Base-by-base conservation (phyloP, 805 yeast genomes). In the Ogataea kodamae region DNA sequence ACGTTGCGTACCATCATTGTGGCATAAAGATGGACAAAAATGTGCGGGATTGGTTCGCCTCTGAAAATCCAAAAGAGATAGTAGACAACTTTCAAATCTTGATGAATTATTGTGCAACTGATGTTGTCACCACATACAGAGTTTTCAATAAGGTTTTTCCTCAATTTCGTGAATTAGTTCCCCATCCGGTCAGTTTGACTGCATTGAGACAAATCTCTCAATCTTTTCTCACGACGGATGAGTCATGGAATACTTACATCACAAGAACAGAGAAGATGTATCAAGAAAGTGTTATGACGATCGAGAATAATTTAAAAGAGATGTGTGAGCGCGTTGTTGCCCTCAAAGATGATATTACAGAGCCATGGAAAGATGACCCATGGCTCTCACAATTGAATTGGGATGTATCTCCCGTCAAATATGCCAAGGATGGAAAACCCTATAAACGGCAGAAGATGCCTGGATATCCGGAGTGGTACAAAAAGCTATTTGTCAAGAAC, bases 381-480 rank as follows among this genome's bases (percentile, higher is more conserved):
- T 94, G 98, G 98, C 64, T 89, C 23, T 66, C 70, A 2, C 98
- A 94, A 57, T 64, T 92, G 37, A 87, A 92, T 56, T 92, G 99
- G 99, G 72, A 77, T 0, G 62, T 81, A 2, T 67, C 66, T 19
- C 81, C 83, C 1, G 55, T 70, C 0, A 70, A 76, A 33, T 43
- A 76, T 25, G 84, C 80, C 9, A 86, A 86, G 52, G 67, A 72
- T 22, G 95, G 92, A 2, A 62, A 60, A 3, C 84, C 86, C 1
- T 70, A 64, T 15, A 83, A 85, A 35, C 76, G 73, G 16, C 95
- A 86, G 56, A 87, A 75, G 48, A 53, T 86, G 28, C 94, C 95
- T 0, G 97, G 96, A 0, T 86, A 70, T 49, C 99, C 99, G 0
- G 81, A 81, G 45, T 92, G 99, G 99, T 94, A 85, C 57, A 74